Conservation (phyloP, 345 rosid species). For the Rhizophora mangle region DNA sequence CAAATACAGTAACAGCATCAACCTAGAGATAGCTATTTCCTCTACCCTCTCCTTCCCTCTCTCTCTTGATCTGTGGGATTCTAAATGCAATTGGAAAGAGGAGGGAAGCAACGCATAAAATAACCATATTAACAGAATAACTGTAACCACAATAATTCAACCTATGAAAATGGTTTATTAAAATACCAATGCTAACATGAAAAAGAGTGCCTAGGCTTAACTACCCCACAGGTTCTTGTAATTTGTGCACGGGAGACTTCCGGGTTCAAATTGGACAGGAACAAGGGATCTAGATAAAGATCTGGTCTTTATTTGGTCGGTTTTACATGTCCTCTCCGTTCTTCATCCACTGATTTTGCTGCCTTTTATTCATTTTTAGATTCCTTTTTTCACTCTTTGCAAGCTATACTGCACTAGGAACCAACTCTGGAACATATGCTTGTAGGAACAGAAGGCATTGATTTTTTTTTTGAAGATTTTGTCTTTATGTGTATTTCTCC, state of each 20-base stretch:
- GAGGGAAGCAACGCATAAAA: constrained; percentile 13
- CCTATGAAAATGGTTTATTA: background rate
- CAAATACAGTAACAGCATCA: constrained; percentile 20
- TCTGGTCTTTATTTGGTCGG: constrained; percentile 43
- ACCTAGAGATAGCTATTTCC: background rate
- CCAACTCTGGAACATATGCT: constrained; percentile 12
- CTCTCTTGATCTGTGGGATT: background rate
- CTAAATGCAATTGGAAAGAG: background rate
- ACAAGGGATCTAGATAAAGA: constrained; percentile 36
- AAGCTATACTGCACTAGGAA: constrained; percentile 8
- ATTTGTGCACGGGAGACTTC: constrained; percentile 35
- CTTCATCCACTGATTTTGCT: constrained; percentile 41
- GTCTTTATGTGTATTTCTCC: background rate
- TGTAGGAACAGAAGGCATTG: background rate
- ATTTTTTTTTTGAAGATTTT: constrained; percentile 1
- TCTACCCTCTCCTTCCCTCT: background rate
- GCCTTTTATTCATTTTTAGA: constrained; percentile 36
- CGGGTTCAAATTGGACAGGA: constrained; percentile 36
- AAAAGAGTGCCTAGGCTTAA: constrained; percentile 5
- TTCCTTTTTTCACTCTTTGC: constrained; percentile 15
- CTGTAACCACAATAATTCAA: constrained; percentile 13
- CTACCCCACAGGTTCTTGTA: constrained; percentile 21
- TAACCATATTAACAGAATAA: constrained; percentile 41
- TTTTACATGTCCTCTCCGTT: constrained; percentile 21
- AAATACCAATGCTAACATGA: background rate